Evolutionary conservation across 495 filamentous ascomycete genomes (phyloP).

Genomic region (Xylaria scruposa): DNA sequence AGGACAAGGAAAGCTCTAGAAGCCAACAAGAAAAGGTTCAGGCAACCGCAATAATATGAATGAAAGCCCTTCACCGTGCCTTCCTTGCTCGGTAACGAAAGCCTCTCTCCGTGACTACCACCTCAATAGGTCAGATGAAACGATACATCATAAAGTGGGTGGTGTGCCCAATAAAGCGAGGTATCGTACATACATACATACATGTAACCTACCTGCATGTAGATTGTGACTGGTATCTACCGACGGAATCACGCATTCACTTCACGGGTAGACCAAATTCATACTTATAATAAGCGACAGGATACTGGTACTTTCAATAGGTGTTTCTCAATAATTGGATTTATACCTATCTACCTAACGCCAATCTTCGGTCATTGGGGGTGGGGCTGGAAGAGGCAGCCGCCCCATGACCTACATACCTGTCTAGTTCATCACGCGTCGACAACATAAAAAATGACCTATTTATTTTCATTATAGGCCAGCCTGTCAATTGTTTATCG

Average conservation of each 20-base stretch:
- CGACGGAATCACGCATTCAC: not conserved
- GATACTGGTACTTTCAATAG: no score
- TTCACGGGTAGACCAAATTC: not conserved
- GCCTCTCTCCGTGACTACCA: not conserved
- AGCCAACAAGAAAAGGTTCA: no score
- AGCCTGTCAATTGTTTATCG: no score
- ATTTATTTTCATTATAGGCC: not conserved
- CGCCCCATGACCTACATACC: not conserved
- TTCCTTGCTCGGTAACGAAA: not conserved
- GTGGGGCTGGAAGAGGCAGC: not conserved
- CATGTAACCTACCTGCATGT: not conserved
- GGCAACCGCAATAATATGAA: not conserved
- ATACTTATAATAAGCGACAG: not conserved
- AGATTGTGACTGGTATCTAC: not conserved
- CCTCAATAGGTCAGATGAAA: not conserved
- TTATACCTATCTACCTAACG: not conserved
- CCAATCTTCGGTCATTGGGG: not conserved
- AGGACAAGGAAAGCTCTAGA: no score
- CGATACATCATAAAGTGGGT: not conserved
- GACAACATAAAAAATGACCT: not conserved
- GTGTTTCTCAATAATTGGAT: not conserved
- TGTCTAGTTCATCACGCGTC: not conserved
- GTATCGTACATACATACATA: no score
- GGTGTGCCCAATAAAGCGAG: not conserved
- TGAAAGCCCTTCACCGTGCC: not conserved